Percentiles rank a stretch among this genome's conserved stretches.
phyloP scores from a whole-genome alignment of 495 filamentous ascomycete species.

The Letharia columbiana region DNA sequence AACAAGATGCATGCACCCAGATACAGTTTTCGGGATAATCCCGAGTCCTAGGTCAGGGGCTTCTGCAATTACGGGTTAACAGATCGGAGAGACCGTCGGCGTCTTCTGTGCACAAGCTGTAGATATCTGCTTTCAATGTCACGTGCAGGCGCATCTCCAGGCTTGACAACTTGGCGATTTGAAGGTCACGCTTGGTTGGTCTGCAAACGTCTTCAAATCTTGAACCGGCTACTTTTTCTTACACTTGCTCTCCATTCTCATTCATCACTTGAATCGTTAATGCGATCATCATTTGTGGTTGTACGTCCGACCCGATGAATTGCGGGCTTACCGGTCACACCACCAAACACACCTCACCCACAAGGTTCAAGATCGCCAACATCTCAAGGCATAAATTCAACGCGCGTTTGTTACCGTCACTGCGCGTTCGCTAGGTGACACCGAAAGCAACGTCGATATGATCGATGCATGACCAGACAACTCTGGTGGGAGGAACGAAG shows the following conservation, averaged over 20 bases:
- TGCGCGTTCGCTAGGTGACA: neutral
- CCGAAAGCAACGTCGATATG: neutral
- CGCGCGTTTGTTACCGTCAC: neutral
- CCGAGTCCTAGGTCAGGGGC: neutral
- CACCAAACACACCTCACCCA: neutral
- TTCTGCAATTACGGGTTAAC: neutral
- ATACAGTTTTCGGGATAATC: neutral
- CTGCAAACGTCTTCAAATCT: neutral
- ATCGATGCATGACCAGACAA: neutral
- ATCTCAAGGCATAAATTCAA: neutral
- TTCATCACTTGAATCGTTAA: neutral
- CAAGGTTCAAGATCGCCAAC: neutral
- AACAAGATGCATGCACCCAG: neutral
- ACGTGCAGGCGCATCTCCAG: neutral
- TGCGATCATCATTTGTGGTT: neutral
- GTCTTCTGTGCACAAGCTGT: neutral
- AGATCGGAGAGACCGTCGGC: neutral
- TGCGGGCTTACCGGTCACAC: neutral
- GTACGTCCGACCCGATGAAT: neutral
- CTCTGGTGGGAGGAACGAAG: neutral
- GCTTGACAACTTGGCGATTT: neutral
- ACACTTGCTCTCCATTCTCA: neutral
- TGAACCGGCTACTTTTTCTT: neutral
- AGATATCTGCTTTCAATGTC: neutral
- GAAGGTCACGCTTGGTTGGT: neutral